Conservation (phyloP, 73 alveolate species). For the Blepharisma japonicum region DNA sequence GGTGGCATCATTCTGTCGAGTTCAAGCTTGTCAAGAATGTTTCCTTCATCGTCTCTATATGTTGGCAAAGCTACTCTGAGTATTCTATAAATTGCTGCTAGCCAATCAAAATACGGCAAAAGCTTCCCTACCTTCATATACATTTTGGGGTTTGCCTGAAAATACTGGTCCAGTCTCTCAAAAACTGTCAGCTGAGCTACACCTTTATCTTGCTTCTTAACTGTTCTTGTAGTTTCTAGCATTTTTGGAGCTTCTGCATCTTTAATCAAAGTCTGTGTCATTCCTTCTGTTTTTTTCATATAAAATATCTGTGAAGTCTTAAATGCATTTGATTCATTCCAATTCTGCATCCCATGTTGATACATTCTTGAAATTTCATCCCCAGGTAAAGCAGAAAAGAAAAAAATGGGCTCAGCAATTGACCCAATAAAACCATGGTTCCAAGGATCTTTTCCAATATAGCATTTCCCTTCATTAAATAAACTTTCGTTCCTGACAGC, state of each 20-base stretch:
- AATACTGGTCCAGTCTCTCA: constrained; percentile 13
- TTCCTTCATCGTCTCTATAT: constrained; percentile 26
- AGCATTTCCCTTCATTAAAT: constrained; percentile 34
- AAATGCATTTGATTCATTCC: constrained; percentile 36
- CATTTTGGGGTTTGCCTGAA: background rate
- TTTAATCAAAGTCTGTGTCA: constrained; percentile 49
- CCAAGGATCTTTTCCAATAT: constrained; percentile 65
- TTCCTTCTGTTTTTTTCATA: constrained; percentile 42
- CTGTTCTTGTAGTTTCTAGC: constrained; percentile 41
- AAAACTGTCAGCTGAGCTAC: background rate
- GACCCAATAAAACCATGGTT: constrained; percentile 69
- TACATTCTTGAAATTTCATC: constrained; percentile 44
- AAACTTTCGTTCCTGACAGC: constrained; percentile 54
- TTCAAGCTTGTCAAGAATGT: background rate
- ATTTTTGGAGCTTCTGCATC: constrained; percentile 42
- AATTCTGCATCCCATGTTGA: constrained; percentile 46
- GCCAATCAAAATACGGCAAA: background rate
- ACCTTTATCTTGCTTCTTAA: constrained; percentile 36
- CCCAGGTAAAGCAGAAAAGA: constrained; percentile 48
- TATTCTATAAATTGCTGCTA: background rate
- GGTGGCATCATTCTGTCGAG: constrained; percentile 26
- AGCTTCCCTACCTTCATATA: background rate
- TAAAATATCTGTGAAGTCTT: constrained; percentile 48
- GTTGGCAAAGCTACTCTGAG: background rate
- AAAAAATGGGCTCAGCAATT: constrained; percentile 59